Percentiles rank a stretch among this genome's conserved stretches.
Evolutionary conservation across 75 land plant species (phyloP).

Genomic region (Pinus taeda): DNA sequence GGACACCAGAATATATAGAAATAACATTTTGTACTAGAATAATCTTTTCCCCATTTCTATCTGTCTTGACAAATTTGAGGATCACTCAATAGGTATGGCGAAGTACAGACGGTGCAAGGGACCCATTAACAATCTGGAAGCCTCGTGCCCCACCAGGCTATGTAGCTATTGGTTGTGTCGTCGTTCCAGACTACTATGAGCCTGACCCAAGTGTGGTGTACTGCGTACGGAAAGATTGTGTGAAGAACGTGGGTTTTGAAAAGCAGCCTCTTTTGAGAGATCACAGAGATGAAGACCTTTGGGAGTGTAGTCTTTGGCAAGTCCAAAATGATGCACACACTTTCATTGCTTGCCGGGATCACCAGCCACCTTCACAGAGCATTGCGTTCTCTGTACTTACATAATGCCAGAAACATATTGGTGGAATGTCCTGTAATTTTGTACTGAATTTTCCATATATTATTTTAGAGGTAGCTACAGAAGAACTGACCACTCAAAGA

Average conservation of each 20-base stretch:
- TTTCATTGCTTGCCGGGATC: constrained; percentile 21
- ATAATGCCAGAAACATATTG: not conserved
- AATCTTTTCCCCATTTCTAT: too few species aligned
- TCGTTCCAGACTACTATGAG: constrained; percentile 29
- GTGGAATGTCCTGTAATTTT: too few species aligned
- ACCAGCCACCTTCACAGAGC: constrained; percentile 19
- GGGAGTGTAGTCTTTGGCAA: constrained; percentile 27
- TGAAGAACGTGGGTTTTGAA: constrained; percentile 11
- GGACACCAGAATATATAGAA: too few species aligned
- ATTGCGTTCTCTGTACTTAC: constrained; percentile 20
- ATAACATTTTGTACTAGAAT: too few species aligned
- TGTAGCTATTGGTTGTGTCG: constrained; percentile 72
- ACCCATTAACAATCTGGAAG: constrained; percentile 61
- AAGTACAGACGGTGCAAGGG: constrained; percentile 19
- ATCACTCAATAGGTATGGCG: constrained; percentile 24
- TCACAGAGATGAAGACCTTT: constrained; percentile 17
- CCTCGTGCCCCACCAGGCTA: constrained; percentile 94
- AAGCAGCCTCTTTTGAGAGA: constrained; percentile 18
- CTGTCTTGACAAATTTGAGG: not conserved
- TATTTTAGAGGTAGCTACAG: not conserved
- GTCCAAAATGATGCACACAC: constrained; percentile 26
- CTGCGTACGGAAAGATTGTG: constrained; percentile 30
- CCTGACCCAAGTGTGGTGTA: constrained; percentile 19
- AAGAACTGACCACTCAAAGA: not conserved
- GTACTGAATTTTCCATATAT: not conserved